phyloP scores from a whole-genome alignment of 805 yeast genomes.

The Hanseniaspora thailandica region DNA sequence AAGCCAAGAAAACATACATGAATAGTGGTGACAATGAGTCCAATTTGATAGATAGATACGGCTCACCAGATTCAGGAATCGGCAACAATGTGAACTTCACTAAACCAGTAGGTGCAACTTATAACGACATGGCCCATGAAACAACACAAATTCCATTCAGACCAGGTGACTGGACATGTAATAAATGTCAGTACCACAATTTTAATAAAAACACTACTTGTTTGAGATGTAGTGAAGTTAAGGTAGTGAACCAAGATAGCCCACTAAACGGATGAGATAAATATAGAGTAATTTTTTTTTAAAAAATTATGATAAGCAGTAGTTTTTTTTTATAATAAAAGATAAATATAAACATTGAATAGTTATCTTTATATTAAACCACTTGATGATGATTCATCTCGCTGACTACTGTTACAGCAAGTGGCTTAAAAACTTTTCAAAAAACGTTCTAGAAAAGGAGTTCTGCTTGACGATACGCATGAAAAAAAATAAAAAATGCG shows the following conservation, averaged over 20 bases:
- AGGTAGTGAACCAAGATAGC: constrained; percentile 18
- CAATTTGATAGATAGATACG: constrained; percentile 13
- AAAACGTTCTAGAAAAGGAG: no score
- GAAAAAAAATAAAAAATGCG: no score
- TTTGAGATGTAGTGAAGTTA: constrained; percentile 73
- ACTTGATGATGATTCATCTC: no score
- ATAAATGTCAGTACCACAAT: constrained; percentile 72
- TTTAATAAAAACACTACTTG: constrained; percentile 84
- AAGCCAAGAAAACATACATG: neutral
- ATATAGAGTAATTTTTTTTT: neutral
- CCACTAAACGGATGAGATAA: neutral
- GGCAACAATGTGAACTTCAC: constrained; percentile 13
- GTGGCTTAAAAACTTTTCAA: no score
- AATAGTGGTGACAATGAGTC: neutral
- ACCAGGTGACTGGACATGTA: constrained; percentile 95
- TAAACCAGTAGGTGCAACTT: constrained; percentile 14
- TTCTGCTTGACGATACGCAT: no score
- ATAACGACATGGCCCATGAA: constrained; percentile 15
- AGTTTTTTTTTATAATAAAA: no score
- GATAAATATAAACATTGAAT: no score
- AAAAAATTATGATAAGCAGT: no score
- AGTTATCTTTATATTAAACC: no score
- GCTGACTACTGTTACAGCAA: no score
- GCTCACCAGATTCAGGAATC: neutral
- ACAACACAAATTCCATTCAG: constrained; percentile 57